phyloP scores from a whole-genome alignment of 805 yeast genomes.

The Suhomyces prunicola region DNA sequence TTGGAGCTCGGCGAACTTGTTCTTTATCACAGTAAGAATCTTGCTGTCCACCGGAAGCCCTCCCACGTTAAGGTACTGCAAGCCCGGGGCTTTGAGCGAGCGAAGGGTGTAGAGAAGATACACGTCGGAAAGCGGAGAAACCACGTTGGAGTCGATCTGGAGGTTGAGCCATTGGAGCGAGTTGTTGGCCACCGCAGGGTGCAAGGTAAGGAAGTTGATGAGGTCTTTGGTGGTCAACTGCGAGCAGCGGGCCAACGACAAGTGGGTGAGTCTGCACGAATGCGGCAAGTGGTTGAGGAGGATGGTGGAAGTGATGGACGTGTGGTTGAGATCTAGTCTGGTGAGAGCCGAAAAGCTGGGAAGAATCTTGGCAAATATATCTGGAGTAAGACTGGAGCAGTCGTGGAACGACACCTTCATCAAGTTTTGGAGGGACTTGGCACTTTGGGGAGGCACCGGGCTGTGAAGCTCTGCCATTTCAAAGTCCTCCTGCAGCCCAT shows the following conservation, averaged over 20 bases:
- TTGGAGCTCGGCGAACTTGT: conserved; percentile 38
- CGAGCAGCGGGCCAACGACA: conserved; percentile 55
- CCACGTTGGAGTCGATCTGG: conserved; percentile 61
- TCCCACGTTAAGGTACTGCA: conserved; percentile 56
- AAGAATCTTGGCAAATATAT: conserved; percentile 53
- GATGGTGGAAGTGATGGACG: conserved; percentile 66
- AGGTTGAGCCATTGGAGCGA: conserved; percentile 64
- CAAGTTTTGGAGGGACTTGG: conserved; percentile 11
- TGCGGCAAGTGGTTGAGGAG: conserved; percentile 51
- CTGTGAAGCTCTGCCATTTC: conserved; percentile 1
- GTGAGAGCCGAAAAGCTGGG: conserved; percentile 55
- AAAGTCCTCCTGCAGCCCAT: neutral
- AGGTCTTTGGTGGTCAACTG: conserved; percentile 70
- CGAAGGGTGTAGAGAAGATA: conserved; percentile 46
- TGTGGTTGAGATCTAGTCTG: conserved; percentile 77
- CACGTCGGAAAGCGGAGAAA: conserved; percentile 52
- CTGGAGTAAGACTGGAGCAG: conserved; percentile 70
- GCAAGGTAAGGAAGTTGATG: conserved; percentile 64
- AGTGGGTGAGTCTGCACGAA: conserved; percentile 63
- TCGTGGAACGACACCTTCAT: conserved; percentile 76
- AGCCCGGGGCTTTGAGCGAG: conserved; percentile 42
- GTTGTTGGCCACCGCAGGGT: conserved; percentile 55
- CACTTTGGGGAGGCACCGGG: neutral
- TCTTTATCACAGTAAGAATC: conserved; percentile 37
- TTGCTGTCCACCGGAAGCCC: conserved; percentile 56